Percentiles rank a stretch among this genome's conserved stretches.
These are phyloP conservation scores for Fusarium multiceps DNA, from an alignment of 2,329 filamentous ascomycete species.

Conservation along the genomic window DNA sequence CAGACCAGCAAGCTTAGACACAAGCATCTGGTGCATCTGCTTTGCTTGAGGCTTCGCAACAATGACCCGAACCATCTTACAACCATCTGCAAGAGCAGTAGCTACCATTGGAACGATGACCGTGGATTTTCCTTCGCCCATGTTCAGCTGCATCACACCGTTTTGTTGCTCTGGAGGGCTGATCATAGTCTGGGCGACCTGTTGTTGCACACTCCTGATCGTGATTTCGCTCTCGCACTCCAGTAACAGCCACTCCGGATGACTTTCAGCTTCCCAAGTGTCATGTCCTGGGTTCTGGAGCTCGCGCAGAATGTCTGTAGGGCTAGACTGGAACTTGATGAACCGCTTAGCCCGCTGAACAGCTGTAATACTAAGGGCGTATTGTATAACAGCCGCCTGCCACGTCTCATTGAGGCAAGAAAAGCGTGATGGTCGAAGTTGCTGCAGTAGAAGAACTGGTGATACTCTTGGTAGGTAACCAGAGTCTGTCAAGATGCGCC, in stretches of 20 bases:
- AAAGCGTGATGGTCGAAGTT: constrained; percentile 47
- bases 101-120: constrained; percentile 75
- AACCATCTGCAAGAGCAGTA: constrained; percentile 61
- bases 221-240: constrained; percentile 72
- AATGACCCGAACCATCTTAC: constrained; percentile 65
- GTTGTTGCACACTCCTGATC: constrained; percentile 68
- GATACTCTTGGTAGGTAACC: constrained; percentile 45
- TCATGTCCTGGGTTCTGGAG: constrained; percentile 63
- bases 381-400: constrained; percentile 51
- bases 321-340: constrained; percentile 38
- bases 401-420: constrained; percentile 47
- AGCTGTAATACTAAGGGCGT: too few relatives aligned
- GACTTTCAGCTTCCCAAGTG: constrained; percentile 63
- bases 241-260: constrained; percentile 71
- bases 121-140: constrained; percentile 77
- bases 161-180: constrained; percentile 54
- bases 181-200: constrained; percentile 69
- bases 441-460: constrained; percentile 51
- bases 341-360: constrained; percentile 59
- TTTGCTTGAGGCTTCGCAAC: constrained; percentile 70
- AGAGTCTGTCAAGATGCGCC: constrained; percentile 4
- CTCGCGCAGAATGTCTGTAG: constrained; percentile 54
- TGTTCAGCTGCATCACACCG: constrained; percentile 73
- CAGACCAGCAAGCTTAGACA: constrained; percentile 60
- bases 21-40: constrained; percentile 63